A percentile compares a stretch with the other conserved stretches of the same genome.
Conservation (phyloP, 2,329 filamentous ascomycete genomes). For the Xylaria sp. region DNA sequence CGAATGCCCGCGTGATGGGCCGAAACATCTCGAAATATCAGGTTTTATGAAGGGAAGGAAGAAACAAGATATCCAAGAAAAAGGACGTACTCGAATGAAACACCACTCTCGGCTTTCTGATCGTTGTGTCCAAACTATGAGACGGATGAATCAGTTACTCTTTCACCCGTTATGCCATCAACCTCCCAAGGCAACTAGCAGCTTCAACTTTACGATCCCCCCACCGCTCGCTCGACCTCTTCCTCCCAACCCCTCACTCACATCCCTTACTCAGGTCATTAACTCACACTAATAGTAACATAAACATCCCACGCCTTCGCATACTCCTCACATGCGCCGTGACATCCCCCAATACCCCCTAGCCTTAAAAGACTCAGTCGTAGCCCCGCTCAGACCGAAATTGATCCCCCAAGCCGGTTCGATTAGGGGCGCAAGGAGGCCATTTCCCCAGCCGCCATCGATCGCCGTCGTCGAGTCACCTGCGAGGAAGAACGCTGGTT, state of each 20-base stretch:
- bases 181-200: neutral
- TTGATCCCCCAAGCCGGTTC: slow-evolving; percentile 59
- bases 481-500: slow-evolving; percentile 54
- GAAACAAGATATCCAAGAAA: neutral
- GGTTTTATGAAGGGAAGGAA: neutral
- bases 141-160: neutral
- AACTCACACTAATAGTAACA: slow-evolving; percentile 54
- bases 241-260: neutral
- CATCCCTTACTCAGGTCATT: too few relatives aligned
- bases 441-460: slow-evolving; percentile 63
- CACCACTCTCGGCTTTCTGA: slow-evolving; percentile 55
- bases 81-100: slow-evolving; percentile 52
- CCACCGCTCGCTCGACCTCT: neutral
- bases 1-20: too few relatives aligned
- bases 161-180: too few relatives aligned
- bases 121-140: slow-evolving; percentile 67
- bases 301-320: slow-evolving; percentile 50
- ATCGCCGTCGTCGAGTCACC: slow-evolving; percentile 57
- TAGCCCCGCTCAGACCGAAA: slow-evolving; percentile 61
- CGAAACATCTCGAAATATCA: too few relatives aligned
- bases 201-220: neutral
- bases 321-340: slow-evolving; percentile 49
- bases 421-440: slow-evolving; percentile 58
- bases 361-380: slow-evolving; percentile 59
- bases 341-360: slow-evolving; percentile 60